These are phyloP conservation scores for Tremellales sp. DNA, from an alignment of 1,284 basidiomycete genomes.

Conservation along the genomic window DNA sequence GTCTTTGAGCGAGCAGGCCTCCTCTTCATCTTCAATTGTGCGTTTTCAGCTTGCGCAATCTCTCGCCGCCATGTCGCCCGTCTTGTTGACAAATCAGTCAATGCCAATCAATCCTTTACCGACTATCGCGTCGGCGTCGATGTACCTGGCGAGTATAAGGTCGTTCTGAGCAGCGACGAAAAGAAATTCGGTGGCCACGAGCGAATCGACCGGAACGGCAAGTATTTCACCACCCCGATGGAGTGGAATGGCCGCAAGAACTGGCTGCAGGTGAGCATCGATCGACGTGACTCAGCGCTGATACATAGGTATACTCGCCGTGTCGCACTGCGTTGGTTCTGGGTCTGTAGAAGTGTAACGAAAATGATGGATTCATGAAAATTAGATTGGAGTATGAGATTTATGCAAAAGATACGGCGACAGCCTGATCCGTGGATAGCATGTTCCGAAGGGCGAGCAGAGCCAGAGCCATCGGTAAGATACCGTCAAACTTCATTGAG, in stretches of 20 bases:
- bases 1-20: constrained; percentile 90
- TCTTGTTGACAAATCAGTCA: constrained; percentile 53
- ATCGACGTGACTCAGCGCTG: not conserved
- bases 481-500: too few relatives aligned
- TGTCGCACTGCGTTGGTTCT: not conserved
- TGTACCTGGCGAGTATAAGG: constrained; percentile 75
- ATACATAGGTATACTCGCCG: not conserved
- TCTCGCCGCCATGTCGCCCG: not conserved
- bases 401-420: too few relatives aligned
- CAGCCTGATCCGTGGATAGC: too few relatives aligned
- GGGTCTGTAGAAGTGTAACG: too few relatives aligned
- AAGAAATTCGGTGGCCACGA: constrained; percentile 83
- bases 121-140: constrained; percentile 93
- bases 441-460: too few relatives aligned
- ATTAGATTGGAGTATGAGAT: too few relatives aligned
- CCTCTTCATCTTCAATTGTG: constrained; percentile 90
- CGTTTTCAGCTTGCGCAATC: constrained; percentile 10
- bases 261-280: constrained; percentile 66
- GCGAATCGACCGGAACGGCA: constrained; percentile 63
- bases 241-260: constrained; percentile 91
- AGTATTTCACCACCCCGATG: constrained; percentile 76
- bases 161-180: constrained; percentile 80
- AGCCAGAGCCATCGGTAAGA: too few relatives aligned
- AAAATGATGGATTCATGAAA: too few relatives aligned
- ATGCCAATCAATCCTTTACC: constrained; percentile 78